Base-by-base conservation (phyloP, 345 rosid species). In the Clarkia xantiana region DNA sequence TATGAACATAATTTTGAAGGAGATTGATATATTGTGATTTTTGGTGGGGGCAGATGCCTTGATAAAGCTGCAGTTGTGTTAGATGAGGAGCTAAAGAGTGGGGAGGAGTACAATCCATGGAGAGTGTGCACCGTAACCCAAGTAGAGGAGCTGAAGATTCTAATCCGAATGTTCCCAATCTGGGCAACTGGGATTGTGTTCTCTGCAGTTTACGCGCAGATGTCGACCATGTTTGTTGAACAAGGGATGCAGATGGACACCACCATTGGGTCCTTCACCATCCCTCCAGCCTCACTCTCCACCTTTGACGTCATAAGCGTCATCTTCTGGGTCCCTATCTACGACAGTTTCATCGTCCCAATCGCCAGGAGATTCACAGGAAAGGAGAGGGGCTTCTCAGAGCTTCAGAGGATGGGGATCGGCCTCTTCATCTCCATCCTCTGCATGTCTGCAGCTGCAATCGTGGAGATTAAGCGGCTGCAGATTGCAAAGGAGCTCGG, bases 181-280 rank as follows among this genome's bases (percentile, higher is more conserved):
- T 91, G 98, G 98, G 93, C 90, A 45, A 77, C 85, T 1, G 96
- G 89, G 52, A 91, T 91, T 15, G 64, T 81, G 16, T 91, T 91
- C 63, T 68, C 89, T 16, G 89, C 93, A 6, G 85, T 86, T 2
- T 72, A 86, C 46, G 84, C 94, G 18, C 98, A 91, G 56, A 86
- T 84, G 76, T 83, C 93, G 7, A 83, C 96, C 14, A 70, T 84
- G 86, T 91, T 84, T 48, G 94, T 91, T 52, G 96, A 89, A 62
- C 95, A 89, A 70, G 97, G 97, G 42, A 78, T 73, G 75, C 61
- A 75, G 71, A 91, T 86, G 98, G 68, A 90, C 66, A 74, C 87
- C 36, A 74, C 65, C 6, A 54, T 91, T 1, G 98, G 98, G 44
- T 81, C 98, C 1, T 86, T 91, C 63, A 63, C 74, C 42, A 72